Percentiles rank a stretch among this genome's conserved stretches.
phyloP scores from a whole-genome alignment of 768 basidiomycete genomes.

The Rhodocollybia butyracea region DNA sequence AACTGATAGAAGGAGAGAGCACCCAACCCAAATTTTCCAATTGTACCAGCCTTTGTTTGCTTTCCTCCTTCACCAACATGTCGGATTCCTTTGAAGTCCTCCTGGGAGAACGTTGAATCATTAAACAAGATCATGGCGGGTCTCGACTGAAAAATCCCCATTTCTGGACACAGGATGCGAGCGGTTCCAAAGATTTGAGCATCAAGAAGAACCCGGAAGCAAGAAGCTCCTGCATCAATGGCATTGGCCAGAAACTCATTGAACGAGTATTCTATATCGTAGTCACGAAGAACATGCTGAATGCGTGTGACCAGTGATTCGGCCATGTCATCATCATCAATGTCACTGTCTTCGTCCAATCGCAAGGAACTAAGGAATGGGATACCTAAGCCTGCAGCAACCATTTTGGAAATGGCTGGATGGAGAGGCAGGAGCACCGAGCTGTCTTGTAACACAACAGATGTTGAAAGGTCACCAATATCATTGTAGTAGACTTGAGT shows the following conservation, averaged over 20 bases:
- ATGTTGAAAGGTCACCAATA: slow-evolving; percentile 21
- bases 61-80: slow-evolving; percentile 46
- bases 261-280: slow-evolving; percentile 39
- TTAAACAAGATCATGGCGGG: slow-evolving; percentile 46
- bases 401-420: neutral
- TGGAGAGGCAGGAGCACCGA: slow-evolving; percentile 8
- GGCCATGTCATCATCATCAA: slow-evolving; percentile 36
- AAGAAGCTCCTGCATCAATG: slow-evolving; percentile 42
- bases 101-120: slow-evolving; percentile 33
- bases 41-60: slow-evolving; percentile 28
- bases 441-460: neutral
- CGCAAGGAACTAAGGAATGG: slow-evolving; percentile 15
- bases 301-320: slow-evolving; percentile 42
- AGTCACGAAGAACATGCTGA: slow-evolving; percentile 36
- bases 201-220: slow-evolving; percentile 40
- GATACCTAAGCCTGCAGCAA: slow-evolving; percentile 15
- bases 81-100: slow-evolving; percentile 46
- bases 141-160: slow-evolving; percentile 31
- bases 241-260: slow-evolving; percentile 56
- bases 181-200: slow-evolving; percentile 12
- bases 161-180: slow-evolving; percentile 27
- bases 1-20: slow-evolving; percentile 52
- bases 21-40: slow-evolving; percentile 52
- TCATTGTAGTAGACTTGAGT: slow-evolving; percentile 37
- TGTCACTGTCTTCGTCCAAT: slow-evolving; percentile 19